Evolutionary conservation across 352 stramenopile species (phyloP), one percentile per base, ranked within the genome.

Genomic region (Pythium aristosporum): DNA sequence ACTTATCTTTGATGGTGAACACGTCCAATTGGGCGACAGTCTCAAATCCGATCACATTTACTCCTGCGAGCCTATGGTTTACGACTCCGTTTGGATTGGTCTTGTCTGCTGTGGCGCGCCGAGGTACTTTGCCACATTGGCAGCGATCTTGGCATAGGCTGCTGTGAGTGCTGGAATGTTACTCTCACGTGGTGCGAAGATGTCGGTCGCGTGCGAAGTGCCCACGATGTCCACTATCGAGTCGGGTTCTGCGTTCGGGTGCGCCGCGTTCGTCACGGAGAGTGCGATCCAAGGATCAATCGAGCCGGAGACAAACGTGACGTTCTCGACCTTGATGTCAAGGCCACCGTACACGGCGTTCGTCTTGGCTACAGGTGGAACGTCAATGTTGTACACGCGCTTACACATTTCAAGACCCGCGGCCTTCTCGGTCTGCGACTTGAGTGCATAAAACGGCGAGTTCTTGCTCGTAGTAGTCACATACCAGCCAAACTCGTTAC

Each of bases 401-500:
- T 87, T 88, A 71, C 88, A 96, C 54, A 96, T 79, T 69, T 91
- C 80, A 0, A 76, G 71, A 10, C 82, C 82, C 8, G 77, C 70
- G 56, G 92, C 91, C 28, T 76, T 72, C 63, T 89, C 74, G 0
- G 86, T 93, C 18, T 89, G 73, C 3, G 76, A 77, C 57, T 69
- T 82, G 20, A 96, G 66, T 52, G 75, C 70, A 30, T 85, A 71
- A 63, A 92, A 92, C 11, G 82, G 87, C 48, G 84, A 87, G 25
- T 61, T 69, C 5, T 57, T 39, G 51, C 76, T 89, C 13, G 73
- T 82, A 8, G 84, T 82, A 16, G 83, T 92, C 63, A 93, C 84
- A 61, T 91, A 94, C 71, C 91, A 96, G 11, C 87, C 87, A 49
- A 96, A 94, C 58, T 96, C 87, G 66, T 94, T 96, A 73, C 88